Base-by-base conservation (phyloP, 164 flowering plant genomes). In the Piper longum region DNA sequence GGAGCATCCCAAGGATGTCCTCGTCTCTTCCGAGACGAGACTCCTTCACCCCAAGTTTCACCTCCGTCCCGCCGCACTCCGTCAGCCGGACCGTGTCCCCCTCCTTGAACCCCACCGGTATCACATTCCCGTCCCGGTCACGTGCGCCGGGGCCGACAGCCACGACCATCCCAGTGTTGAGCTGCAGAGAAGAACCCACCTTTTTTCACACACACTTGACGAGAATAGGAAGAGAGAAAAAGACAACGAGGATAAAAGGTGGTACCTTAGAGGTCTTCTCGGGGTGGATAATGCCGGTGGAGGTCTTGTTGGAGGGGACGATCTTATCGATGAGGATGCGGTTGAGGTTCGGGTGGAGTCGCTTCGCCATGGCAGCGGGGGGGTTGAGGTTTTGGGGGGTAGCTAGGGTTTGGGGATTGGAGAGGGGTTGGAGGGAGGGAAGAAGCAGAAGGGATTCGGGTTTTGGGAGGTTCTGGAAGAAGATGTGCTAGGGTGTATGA, bases 251-350 rank as follows among this genome's bases (percentile, higher is more conserved):
- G 55, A n/a, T 36, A 26, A 41, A 7, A 19, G 62, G 12, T 9
- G 6, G 55, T 65, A 79, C 91, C 88, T 85, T 73, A 64, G 71
- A 19, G 56, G 86, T 75, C 62, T 77, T 77, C 71, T 85, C 88
- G 0, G 88, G 91, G 60, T 83, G 83, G 56, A 81, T 83, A 62
- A 85, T 87, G 3, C 95, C 95, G 45, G 80, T 75, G 48, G 66
- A 60, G 71, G 90, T 85, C 52, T 83, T 82, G 64, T 86, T 67
- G 0, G 95, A 88, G 44, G 86, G 83, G 7, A 81, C 65, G 59
- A 85, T 73, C 65, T 83, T 83, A 83, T 83, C 87, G 42, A 85
- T 74, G 43, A 85, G 73, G 4, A 85, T 77, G 8, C 91, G 74
- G 76, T 87, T 87, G 56, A 85, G 72, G 16, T 73, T 71, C 16